phyloP scores from a whole-genome alignment of 2,329 filamentous ascomycete genomes.

The Sordariomycetes sp. region DNA sequence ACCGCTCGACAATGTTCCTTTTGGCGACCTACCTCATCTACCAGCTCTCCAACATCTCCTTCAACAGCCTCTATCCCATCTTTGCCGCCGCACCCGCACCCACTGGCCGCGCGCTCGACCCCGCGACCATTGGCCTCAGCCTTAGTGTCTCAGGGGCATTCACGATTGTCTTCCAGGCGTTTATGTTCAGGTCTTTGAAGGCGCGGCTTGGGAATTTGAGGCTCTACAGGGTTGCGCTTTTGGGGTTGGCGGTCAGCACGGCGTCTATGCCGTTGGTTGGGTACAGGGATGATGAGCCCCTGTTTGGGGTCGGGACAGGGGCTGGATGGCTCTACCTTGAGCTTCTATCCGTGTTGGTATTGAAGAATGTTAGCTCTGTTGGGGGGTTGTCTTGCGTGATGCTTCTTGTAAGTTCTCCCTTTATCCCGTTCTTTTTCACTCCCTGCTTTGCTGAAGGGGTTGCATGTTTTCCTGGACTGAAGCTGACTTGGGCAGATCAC shows the following conservation, averaged over 20 bases:
- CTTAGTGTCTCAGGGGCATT: conserved; percentile 72
- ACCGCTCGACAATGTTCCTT: conserved; percentile 68
- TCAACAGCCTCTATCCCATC: conserved; percentile 89
- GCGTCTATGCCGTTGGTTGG: conserved; percentile 82
- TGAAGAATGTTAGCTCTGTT: conserved; percentile 85
- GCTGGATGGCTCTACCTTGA: conserved; percentile 66
- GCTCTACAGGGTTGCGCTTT: conserved; percentile 66
- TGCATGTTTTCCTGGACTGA: neutral
- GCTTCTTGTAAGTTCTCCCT: conserved; percentile 57
- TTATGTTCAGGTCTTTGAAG: conserved; percentile 68
- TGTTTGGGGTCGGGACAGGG: conserved; percentile 45
- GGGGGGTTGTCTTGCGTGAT: conserved; percentile 83
- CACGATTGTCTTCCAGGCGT: conserved; percentile 83
- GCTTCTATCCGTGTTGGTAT: conserved; percentile 63
- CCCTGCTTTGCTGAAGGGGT: neutral
- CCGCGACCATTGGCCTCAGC: conserved; percentile 72
- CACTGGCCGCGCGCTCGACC: conserved; percentile 61
- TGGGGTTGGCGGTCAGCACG: conserved; percentile 73
- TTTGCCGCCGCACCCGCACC: conserved; percentile 69
- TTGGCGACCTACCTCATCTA: conserved; percentile 84
- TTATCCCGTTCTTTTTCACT: neutral
- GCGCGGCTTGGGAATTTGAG: conserved; percentile 72
- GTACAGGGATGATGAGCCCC: conserved; percentile 48
- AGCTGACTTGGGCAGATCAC: conserved; percentile 51
- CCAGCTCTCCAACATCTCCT: conserved; percentile 86